Evolutionary conservation across 352 stramenopile species (phyloP), one percentile per base, ranked within the genome.

Genomic region (Pythium volutum): DNA sequence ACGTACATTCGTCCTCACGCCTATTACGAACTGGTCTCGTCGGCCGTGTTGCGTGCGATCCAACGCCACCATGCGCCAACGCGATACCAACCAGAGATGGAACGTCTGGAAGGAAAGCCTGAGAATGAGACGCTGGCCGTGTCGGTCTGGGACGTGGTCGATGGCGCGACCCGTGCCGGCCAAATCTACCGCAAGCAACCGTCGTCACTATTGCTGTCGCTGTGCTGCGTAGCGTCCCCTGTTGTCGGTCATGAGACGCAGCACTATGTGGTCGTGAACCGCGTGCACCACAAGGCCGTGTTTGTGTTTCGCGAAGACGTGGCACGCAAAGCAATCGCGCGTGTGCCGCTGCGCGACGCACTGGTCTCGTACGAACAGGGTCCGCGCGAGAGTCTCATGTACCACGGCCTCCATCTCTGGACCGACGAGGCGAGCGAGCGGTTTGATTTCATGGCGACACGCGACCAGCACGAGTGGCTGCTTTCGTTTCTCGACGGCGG

Each of bases 21-120:
- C 10, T 73, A 69, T 51, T 87, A 81, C 60, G 79, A 89, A 36
- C 69, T 89, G 10, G 76, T 89, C 26, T 60, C 52, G 22, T 41
- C 64, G 10, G 73, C 61, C 5, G 38, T 59, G 39, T 31, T 62
- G 39, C 27, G 43, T 20, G 55, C 42, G 26, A 36, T 51, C 25
- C 20, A 51, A 18, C 20, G 25, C 1, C 15, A 20, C 22, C 26
- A 33, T 12, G 8, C 45, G 39, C 1, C 0, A 49, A 27, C 25
- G 29, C 36, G 12, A 38, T 43, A 1, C 1, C 14, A 43, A 20
- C 14, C 36, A 4, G 36, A 43, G 36, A 20, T 43, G n/a, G 51
- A 58, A 14, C 25, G 51, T 15, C 34, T 27, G 20, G 20, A 58
- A 22, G 16, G 25, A 10, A 34, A 36, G 26, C n/a, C 23, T 16